These are phyloP conservation scores for Ceratocystis alfenasii DNA, from an alignment of 2,329 filamentous ascomycete species.

Conservation along the genomic window DNA sequence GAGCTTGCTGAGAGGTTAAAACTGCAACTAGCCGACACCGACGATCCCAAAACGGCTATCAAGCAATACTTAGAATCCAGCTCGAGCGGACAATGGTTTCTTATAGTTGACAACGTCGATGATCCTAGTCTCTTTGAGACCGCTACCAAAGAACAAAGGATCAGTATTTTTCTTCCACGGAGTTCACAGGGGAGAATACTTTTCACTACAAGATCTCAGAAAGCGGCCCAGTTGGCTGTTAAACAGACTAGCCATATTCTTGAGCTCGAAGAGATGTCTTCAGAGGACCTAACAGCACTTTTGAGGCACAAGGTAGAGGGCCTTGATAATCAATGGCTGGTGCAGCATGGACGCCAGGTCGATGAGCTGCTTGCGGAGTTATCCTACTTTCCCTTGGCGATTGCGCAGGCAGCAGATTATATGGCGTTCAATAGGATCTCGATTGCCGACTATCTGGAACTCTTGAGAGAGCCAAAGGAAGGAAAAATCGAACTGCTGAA, in stretches of 20 bases:
- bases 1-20: background rate
- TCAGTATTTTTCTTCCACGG: slow-evolving; percentile 27
- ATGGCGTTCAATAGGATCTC: slow-evolving; percentile 7
- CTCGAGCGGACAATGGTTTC: slow-evolving; percentile 24
- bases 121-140: slow-evolving; percentile 13
- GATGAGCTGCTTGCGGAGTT: background rate
- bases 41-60: slow-evolving; percentile 17
- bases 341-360: background rate
- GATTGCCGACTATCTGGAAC: background rate
- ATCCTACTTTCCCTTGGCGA: slow-evolving; percentile 22
- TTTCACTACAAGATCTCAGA: slow-evolving; percentile 9
- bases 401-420: slow-evolving; percentile 23
- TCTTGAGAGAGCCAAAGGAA: background rate
- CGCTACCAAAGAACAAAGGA: background rate
- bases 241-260: background rate
- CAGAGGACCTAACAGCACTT: background rate
- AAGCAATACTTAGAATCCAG: slow-evolving; percentile 23
- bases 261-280: background rate
- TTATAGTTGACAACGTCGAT: slow-evolving; percentile 26
- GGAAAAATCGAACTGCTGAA: background rate
- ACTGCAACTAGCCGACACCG: background rate
- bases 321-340: background rate
- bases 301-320: background rate
- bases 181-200: slow-evolving; percentile 13
- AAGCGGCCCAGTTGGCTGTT: background rate